These are phyloP conservation scores for Seiridium cupressi DNA, from an alignment of 2,329 filamentous ascomycete genomes.

Conservation along the genomic window DNA sequence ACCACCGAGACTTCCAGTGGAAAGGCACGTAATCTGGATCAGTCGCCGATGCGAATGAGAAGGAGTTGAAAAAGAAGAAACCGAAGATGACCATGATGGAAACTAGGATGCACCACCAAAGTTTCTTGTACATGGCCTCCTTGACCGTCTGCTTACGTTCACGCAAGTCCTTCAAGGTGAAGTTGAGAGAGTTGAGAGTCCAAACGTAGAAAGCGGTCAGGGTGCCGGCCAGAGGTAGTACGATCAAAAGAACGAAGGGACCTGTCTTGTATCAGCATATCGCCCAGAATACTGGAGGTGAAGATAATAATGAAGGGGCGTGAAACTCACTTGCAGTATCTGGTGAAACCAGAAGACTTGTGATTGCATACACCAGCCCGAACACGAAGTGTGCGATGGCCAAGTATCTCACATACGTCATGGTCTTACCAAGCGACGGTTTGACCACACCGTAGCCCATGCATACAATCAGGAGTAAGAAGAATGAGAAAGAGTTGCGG, in stretches of 20 bases:
- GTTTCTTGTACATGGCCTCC: conserved; percentile 92
- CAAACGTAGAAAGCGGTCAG: conserved; percentile 97
- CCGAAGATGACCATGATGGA: conserved; percentile 95
- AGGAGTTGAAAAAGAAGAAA: conserved; percentile 98
- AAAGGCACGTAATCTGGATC: conserved; percentile 90
- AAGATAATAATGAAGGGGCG: not conserved
- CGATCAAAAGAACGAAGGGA: conserved; percentile 86
- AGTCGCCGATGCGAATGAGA: conserved; percentile 82
- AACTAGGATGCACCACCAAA: conserved; percentile 95
- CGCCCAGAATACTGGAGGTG: not conserved
- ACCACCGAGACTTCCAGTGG: conserved; percentile 98
- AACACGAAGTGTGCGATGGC: conserved; percentile 94
- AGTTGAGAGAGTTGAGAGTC: conserved; percentile 93
- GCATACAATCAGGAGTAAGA: conserved; percentile 94
- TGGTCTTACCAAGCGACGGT: conserved; percentile 83
- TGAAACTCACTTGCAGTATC: conserved; percentile 67
- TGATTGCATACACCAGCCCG: conserved; percentile 87
- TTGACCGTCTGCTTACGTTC: conserved; percentile 94
- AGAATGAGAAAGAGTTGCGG: conserved; percentile 97
- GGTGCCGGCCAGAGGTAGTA: conserved; percentile 86
- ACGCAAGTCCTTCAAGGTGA: conserved; percentile 93
- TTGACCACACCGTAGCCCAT: conserved; percentile 99
- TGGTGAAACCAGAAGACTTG: conserved; percentile 83
- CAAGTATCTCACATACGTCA: conserved; percentile 89
- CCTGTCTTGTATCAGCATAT: conserved; percentile 45